Conservation (phyloP, 176 grass and related monocot genomes). For the Oryza officinalis region DNA sequence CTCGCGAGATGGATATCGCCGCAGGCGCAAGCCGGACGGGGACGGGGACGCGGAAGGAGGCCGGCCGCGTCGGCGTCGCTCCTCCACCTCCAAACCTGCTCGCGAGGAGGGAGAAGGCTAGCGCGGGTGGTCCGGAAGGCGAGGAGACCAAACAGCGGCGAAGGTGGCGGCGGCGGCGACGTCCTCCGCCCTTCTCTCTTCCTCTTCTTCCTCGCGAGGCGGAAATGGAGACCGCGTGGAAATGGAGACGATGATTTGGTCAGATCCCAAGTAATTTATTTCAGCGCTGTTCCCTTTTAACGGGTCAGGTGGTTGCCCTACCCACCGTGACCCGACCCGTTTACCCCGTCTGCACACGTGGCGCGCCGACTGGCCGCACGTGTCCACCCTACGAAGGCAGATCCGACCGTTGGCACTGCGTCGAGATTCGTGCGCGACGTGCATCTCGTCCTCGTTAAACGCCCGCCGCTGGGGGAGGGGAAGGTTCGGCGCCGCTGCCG, state of each 20-base stretch:
- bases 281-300: neutral
- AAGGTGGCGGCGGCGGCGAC: neutral
- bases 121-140: neutral
- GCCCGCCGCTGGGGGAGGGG: neutral
- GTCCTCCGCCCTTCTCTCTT: neutral
- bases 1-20: too few species aligned
- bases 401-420: neutral
- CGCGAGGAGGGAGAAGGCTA: neutral
- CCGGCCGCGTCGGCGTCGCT: neutral
- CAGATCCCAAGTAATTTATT: slow-evolving; percentile 59
- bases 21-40: too few species aligned
- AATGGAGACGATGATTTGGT: slow-evolving; percentile 36
- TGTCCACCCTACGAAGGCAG: neutral
- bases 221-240: slow-evolving; percentile 27
- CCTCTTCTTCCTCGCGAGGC: slow-evolving; percentile 9
- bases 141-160: neutral
- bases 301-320: slow-evolving; percentile 23
- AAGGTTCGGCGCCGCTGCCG: slow-evolving; percentile 21
- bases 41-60: too few species aligned
- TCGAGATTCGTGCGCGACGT: neutral
- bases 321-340: neutral
- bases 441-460: slow-evolving; percentile 20
- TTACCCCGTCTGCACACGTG: slow-evolving; percentile 15
- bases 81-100: neutral
- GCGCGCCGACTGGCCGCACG: slow-evolving; percentile 33